Base-by-base conservation (phyloP, 305 asterid genomes). In the Fraxinus xanthoxyloides region DNA sequence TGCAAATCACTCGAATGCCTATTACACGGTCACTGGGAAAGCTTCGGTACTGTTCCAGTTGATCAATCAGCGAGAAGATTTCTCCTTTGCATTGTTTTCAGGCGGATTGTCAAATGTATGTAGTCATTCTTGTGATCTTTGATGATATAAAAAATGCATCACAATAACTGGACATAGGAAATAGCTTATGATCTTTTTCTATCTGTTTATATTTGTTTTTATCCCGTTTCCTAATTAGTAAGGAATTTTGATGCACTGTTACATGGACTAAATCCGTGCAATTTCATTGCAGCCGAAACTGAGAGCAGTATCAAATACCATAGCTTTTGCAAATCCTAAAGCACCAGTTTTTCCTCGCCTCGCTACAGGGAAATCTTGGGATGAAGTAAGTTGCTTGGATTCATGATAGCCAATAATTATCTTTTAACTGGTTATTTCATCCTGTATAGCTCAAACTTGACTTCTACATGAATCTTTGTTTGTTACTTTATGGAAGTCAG, bases 61-160 rank as follows among this genome's bases (percentile, higher is more conserved):
- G 82, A 87, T 89, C 77, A 89, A 89, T 81, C 90, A 89, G 63
- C 88, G 92, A 7, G 82, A 85, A 10, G 92, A 89, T 85, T 89
- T 89, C 72, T 82, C 92, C 6, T 89, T 89, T 56, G 92, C 85
- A 1, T 83, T 89, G 40, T 89, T 89, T 36, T 21, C 89, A 4
- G 92, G 90, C 15, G 90, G 92, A 36, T 38, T 87, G 74, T 59
- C 83, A 19, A 82, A 77, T 56, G 91, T 85, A 31, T 21, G 24
- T 19, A 3, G 7, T 6, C 10, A 43, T 43, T 48, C 21, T 48
- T 15, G 59, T 48, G 7, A 13, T 48, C 59, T 48, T 15, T 48
- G 7, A 48, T 46, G 19, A 46, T 43, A 43, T 43, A 12, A 43
- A 43, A 43, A 13, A 12, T 46, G 56, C 56, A 46, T 13, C 56